Evolutionary conservation across 106 monocot genomes (phyloP), one percentile per base, ranked within the genome.

Genomic region (Allium cepa): DNA sequence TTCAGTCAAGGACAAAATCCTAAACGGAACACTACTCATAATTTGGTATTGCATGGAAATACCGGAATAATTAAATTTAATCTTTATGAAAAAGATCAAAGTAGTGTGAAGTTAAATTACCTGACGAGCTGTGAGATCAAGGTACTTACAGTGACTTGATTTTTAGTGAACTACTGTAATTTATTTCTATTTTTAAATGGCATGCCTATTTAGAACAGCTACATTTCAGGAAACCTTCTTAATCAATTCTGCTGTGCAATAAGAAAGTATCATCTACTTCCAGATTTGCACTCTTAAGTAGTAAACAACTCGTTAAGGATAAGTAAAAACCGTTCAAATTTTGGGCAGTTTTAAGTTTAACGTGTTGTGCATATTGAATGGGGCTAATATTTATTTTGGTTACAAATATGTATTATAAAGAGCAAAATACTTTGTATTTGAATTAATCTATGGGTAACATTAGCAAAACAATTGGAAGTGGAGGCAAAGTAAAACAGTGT

Each of bases 101-200:
- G 62, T 61, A 77, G 85, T 60, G 87, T 99, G 66, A 93, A 82
- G 57, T 78, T 79, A 51, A 85, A 90, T 63, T 87, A 85, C 75
- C 56, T 99, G 58, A 79, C 93, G 47, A 83, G 87, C 72, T 99
- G 92, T 66, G 93, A 99, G 71, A 81, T 99, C 71, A 99, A 90
- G 99, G 99, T 99, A 85, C 26, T 47, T 46, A 13, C 5, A 18
- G 62, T 36, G 36, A 36, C 36, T 36, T 36, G 36, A 36, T 36
- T 36, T 36, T 36, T 36, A 2, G 12, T 50, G 8, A 56, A 70
- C 45, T 53, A 15, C 26, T 26, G 56, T 47, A 2, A 49, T 65
- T 18, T 55, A 2, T 55, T 36, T 36, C 36, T 36, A 36, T 36
- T 36, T 36, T 36, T 4, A 5, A 36, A 36, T 36, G 36, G 3